phyloP scores from a whole-genome alignment of 257 asterid genomes.

The Lavandula angustifolia region DNA sequence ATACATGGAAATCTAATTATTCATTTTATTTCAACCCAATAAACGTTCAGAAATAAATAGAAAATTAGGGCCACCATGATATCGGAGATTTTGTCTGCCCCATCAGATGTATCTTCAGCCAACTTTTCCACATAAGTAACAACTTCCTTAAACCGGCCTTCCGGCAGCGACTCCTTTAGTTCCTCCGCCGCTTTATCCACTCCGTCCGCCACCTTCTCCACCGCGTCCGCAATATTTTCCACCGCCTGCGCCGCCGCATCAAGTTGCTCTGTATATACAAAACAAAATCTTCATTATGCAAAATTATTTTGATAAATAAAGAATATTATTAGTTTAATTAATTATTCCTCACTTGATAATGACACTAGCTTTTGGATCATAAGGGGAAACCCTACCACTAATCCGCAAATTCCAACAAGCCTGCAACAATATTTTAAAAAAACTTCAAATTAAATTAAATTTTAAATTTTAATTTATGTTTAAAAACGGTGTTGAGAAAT shows the following conservation, averaged over 20 bases:
- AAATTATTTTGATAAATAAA: no score
- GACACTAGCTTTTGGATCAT: conserved; percentile 41
- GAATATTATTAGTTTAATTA: background rate
- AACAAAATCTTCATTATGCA: background rate
- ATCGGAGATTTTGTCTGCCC: conserved; percentile 44
- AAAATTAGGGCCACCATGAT: conserved; percentile 45
- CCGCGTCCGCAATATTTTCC: conserved; percentile 32
- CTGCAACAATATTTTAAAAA: conserved; percentile 26
- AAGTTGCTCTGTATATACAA: conserved; percentile 32
- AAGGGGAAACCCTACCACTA: conserved; percentile 40
- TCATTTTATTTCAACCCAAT: background rate
- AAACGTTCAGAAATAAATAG: no score
- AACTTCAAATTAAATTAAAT: no score
- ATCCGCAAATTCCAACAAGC: conserved; percentile 38
- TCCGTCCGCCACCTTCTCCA: conserved; percentile 37
- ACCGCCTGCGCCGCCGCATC: conserved; percentile 39
- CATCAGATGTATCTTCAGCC: conserved; percentile 47
- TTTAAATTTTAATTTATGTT: background rate
- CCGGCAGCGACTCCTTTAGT: conserved; percentile 35
- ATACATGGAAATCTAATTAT: background rate
- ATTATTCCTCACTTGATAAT: conserved; percentile 38
- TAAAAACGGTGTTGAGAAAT: no score
- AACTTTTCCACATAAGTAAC: conserved; percentile 38
- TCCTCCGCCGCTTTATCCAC: conserved; percentile 44
- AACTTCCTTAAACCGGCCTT: conserved; percentile 35